A percentile compares a stretch with the other conserved stretches of the same genome.
Evolutionary conservation across 2,329 filamentous ascomycete species (phyloP).

Genomic region (Xylariomycetidae sp.): DNA sequence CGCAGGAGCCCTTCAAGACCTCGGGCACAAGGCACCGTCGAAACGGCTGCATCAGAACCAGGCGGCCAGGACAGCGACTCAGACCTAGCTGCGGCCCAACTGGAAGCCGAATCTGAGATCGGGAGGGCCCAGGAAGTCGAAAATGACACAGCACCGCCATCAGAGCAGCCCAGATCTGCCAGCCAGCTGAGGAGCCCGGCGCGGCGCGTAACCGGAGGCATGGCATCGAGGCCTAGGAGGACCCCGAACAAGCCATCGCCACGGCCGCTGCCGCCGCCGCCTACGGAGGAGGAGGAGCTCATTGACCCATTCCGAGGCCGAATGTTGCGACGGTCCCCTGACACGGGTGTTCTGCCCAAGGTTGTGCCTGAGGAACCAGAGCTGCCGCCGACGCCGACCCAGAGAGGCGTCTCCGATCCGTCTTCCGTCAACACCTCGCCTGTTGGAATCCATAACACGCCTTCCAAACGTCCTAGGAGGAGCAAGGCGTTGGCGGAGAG

Average conservation of each 20-base stretch:
- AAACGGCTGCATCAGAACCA: conserved; percentile 15
- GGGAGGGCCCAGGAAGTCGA: conserved; percentile 3
- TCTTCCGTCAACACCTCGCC: conserved; percentile 47
- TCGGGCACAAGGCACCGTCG: conserved; percentile 4
- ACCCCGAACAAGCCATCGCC: conserved; percentile 38
- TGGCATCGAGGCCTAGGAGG: conserved; percentile 32
- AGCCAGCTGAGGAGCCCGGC: conserved; percentile 12
- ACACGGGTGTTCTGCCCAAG: conserved; percentile 25
- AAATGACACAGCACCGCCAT: too few relatives aligned
- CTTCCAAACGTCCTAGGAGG: conserved; percentile 43
- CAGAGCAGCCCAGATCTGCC: too few relatives aligned
- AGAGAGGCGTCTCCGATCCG: conserved; percentile 43
- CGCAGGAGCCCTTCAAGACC: conserved; percentile 32
- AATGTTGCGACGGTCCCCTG: conserved; percentile 30
- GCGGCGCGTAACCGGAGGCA: conserved; percentile 24
- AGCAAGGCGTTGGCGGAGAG: conserved; percentile 32
- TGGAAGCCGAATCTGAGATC: conserved; percentile 21
- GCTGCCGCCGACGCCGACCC: conserved; percentile 52
- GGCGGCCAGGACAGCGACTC: conserved; percentile 20
- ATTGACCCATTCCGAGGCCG: conserved; percentile 36
- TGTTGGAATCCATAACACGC: conserved; percentile 54
- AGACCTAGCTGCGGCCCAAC: conserved; percentile 25
- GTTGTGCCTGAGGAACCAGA: conserved; percentile 50
- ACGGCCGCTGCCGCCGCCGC: conserved; percentile 41
- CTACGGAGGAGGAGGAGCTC: conserved; percentile 36